Evolutionary conservation across 768 basidiomycete species (phyloP).

Genomic region (Suillus subluteus): DNA sequence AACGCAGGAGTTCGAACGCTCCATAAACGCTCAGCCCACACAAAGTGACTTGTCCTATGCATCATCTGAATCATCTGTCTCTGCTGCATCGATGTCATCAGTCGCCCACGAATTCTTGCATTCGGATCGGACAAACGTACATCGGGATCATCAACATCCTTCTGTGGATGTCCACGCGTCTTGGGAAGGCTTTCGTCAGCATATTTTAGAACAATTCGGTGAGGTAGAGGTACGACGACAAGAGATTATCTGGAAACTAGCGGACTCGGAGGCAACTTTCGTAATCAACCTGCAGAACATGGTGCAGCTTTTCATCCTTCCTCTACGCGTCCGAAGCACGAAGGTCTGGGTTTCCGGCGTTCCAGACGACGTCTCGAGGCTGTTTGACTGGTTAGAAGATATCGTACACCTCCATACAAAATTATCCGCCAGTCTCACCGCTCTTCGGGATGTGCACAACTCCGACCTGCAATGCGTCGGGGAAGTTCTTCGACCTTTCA

Average conservation of each 20-base stretch:
- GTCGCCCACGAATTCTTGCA: constrained; percentile 32
- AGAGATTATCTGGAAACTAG: constrained; percentile 69
- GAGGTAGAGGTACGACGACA: constrained; percentile 62
- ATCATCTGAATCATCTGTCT: constrained; percentile 18
- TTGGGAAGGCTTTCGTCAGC: constrained; percentile 27
- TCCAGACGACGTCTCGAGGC: constrained; percentile 64
- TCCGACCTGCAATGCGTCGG: constrained; percentile 58
- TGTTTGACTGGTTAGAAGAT: constrained; percentile 90
- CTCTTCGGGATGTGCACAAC: constrained; percentile 43
- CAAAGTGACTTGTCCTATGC: constrained; percentile 11
- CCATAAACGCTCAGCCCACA: constrained; percentile 6
- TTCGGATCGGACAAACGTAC: constrained; percentile 18
- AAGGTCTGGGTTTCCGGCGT: constrained; percentile 83
- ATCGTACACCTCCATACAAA: constrained; percentile 78
- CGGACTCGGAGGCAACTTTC: constrained; percentile 69
- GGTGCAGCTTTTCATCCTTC: constrained; percentile 73
- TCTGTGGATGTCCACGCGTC: constrained; percentile 14
- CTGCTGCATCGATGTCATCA: constrained; percentile 19
- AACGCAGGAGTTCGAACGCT: constrained; percentile 3
- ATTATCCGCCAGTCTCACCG: constrained; percentile 53
- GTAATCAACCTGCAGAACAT: constrained; percentile 67
- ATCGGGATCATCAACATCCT: constrained; percentile 17
- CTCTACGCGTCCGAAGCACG: constrained; percentile 72
- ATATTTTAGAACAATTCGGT: constrained; percentile 40
- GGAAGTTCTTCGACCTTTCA: constrained; percentile 59